Base-by-base conservation (phyloP, 2,329 filamentous ascomycete genomes). In the Verticillium tricorpus region DNA sequence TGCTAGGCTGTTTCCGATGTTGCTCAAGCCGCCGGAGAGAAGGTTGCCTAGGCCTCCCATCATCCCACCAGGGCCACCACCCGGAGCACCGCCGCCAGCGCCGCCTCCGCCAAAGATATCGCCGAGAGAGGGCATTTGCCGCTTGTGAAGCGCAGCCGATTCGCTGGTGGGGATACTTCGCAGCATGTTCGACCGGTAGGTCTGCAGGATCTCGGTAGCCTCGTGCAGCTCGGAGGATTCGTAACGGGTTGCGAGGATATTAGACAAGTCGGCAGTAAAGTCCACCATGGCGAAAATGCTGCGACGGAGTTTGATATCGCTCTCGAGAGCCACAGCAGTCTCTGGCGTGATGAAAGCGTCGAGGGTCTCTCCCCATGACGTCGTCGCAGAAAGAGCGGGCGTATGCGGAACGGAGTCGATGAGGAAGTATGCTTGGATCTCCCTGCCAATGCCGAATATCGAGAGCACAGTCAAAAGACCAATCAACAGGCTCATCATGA, bases 221-320 rank as follows among this genome's bases (percentile, higher is more conserved):
- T 64, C 59, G 35, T 57, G 60, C 2, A 65, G 31, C 14, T 64
- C 57, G 2, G 62, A 50, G 2, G 60, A 54, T 5, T 65, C 63
- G 35, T 64, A 61, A 3, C 57, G 62, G 1, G 58, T 45, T 2
- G 57, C 64, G 1, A 66, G 56, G 9, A 59, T 37, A 2, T 62
- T 59, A 1, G 65, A 64, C 14, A 66, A 34, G 5, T 66, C 65
- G 14, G 58, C 59, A 4, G 59, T 65, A 35, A 62, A 61, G 34
- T 66, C 65, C 2, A 66, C 64, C 58, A 66, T 60, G n/a, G 59
- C 56, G 50, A 66, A 34, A 4, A 66, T 50, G 1, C 62, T 64
- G 28, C 62, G 60, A 1, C 62, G 58, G 11, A 66, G 59, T 35
- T 58, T 60, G 25, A 56, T 34, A 17, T 66, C 65, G 39, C 34